These are phyloP conservation scores for Ophiosphaerella narmari DNA, from an alignment of 2,329 filamentous ascomycete species.

Conservation along the genomic window DNA sequence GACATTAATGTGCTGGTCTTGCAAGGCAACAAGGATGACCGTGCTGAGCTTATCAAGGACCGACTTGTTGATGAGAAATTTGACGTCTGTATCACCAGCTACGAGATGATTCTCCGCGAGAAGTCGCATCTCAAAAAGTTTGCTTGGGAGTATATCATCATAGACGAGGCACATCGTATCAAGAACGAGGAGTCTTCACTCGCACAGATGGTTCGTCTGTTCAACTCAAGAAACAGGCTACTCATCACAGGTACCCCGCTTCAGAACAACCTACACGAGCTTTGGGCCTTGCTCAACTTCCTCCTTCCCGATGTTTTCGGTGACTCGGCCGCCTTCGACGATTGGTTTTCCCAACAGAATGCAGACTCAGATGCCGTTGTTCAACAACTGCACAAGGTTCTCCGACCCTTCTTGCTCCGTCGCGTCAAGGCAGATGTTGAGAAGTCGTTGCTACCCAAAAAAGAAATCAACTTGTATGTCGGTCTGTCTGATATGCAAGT, in stretches of 20 bases:
- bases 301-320: slow-evolving; percentile 97
- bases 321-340: slow-evolving; percentile 93
- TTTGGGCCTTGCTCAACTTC: slow-evolving; percentile 98
- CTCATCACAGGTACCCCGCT: slow-evolving; percentile 96
- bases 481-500: slow-evolving; percentile 99
- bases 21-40: slow-evolving; percentile 94
- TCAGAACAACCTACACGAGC: slow-evolving; percentile 96
- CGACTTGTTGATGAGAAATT: slow-evolving; percentile 93
- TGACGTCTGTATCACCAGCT: slow-evolving; percentile 97
- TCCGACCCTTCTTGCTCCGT: slow-evolving; percentile 90
- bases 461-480: slow-evolving; percentile 94
- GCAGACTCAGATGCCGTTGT: slow-evolving; percentile 94
- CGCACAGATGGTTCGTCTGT: slow-evolving; percentile 93
- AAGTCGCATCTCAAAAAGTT: slow-evolving; percentile 96
- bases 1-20: slow-evolving; percentile 93
- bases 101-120: slow-evolving; percentile 97
- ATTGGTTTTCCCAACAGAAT: slow-evolving; percentile 93
- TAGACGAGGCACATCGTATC: slow-evolving; percentile 97
- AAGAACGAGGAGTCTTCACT: slow-evolving; percentile 99
- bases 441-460: slow-evolving; percentile 96
- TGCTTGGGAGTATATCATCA: slow-evolving; percentile 99
- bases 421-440: slow-evolving; percentile 98
- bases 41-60: slow-evolving; percentile 84
- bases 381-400: slow-evolving; percentile 89
- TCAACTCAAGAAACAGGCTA: slow-evolving; percentile 92